Base-by-base conservation (phyloP, 768 basidiomycete species). In the Leccinum aurantiacum region DNA sequence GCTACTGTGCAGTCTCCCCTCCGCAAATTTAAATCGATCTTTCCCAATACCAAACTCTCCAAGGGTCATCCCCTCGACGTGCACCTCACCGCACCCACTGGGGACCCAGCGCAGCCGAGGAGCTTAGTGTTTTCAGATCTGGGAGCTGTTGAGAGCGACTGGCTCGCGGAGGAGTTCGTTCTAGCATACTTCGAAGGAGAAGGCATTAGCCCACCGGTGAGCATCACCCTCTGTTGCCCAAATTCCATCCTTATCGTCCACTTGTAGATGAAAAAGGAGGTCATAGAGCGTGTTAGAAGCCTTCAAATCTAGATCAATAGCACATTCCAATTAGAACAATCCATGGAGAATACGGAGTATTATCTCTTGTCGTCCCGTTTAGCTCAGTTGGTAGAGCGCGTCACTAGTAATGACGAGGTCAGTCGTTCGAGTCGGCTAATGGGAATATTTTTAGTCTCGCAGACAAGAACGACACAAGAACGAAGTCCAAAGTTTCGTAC, bases 101-200 rank as follows among this genome's bases (percentile, higher is more conserved):
- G 58, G 10, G 77, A 79, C 17, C 70, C 79, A 10, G 77, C 76
- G 19, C 77, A 76, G 58, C 81, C 79, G 24, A 82, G 89, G 29
- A 75, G 78, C 19, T 70, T 91, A 50, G 77, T 89, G 19, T 84
- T 90, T 69, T 80, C 87, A 46, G 91, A 92, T 67, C 73, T 94
- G 52, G 92, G 92, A 35, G 73, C 80, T 0, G 78, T 94, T 24
- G 85, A 90, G 64, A 84, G 77, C 67, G 81, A 85, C 64, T 93
- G 90, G 89, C 81, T 93, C 14, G 85, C 89, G 0, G 84, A 81
- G 11, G 84, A 91, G 67, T 84, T 93, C 61, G 75, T 91, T 13
- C 70, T 89, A 54, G 84, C 89, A 51, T 93, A 92, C 69, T 90
- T 92, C 67, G 86, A 88, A 58, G 85, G 82, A 29, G 74, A 80